These are phyloP conservation scores for Olyra latifolia DNA, from an alignment of 176 grass and related monocot genomes.

Conservation along the genomic window DNA sequence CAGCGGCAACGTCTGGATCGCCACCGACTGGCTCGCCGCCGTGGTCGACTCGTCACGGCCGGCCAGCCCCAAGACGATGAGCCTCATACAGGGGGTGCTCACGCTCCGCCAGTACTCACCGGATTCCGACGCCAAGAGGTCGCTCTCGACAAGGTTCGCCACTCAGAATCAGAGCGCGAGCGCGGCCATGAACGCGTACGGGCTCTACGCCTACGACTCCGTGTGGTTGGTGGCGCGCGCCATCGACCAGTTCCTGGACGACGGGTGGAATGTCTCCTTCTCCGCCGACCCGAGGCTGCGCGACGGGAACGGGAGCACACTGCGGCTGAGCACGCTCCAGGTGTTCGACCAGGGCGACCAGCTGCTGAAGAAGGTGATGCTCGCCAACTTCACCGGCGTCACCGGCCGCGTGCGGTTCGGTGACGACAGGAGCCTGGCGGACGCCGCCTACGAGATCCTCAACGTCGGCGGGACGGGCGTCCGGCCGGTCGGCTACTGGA, in stretches of 20 bases:
- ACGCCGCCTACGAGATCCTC: constrained; percentile 73
- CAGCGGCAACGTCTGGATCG: constrained; percentile 77
- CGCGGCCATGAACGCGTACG: constrained; percentile 54
- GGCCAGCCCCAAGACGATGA: constrained; percentile 9
- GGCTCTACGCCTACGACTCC: constrained; percentile 74
- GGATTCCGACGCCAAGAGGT: constrained; percentile 59
- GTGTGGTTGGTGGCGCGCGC: constrained; percentile 76
- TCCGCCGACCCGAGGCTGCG: constrained; percentile 50
- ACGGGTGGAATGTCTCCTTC: constrained; percentile 57
- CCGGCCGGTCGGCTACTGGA: constrained; percentile 75
- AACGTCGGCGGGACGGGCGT: constrained; percentile 71
- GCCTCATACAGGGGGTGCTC: constrained; percentile 59
- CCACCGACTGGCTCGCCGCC: constrained; percentile 84
- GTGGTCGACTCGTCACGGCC: constrained; percentile 31
- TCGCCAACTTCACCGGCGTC: constrained; percentile 68
- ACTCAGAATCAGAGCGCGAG: background rate
- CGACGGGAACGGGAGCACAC: constrained; percentile 46
- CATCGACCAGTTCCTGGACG: constrained; percentile 58
- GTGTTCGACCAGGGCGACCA: constrained; percentile 63
- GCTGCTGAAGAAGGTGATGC: constrained; percentile 49
- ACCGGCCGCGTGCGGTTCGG: constrained; percentile 61
- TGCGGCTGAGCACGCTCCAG: constrained; percentile 51
- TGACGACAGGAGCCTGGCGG: constrained; percentile 31
- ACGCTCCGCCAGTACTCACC: constrained; percentile 67
- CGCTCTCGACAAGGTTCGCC: constrained; percentile 43